These are phyloP conservation scores for Phytopythium cucurbitacearum DNA, from an alignment of 352 stramenopile species.

Conservation along the genomic window DNA sequence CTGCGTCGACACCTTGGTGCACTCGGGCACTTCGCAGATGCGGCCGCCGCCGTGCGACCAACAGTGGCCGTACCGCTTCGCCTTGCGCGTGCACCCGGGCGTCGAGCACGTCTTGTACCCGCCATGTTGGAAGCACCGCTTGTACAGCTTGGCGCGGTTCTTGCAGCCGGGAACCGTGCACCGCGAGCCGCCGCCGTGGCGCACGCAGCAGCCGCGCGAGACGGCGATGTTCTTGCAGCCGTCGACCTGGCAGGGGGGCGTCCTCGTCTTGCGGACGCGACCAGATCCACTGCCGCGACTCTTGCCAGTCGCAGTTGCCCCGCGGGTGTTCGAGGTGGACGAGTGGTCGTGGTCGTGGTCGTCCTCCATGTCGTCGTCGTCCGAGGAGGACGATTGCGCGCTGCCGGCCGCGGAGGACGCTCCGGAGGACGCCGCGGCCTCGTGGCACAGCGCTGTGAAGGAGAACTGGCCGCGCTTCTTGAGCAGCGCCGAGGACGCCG, in stretches of 20 bases:
- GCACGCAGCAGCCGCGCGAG: slow-evolving; percentile 41
- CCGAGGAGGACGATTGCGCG: slow-evolving; percentile 6
- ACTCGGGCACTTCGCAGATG: slow-evolving; percentile 49
- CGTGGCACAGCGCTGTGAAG: slow-evolving; percentile 10
- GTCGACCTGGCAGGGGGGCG: slow-evolving; percentile 49
- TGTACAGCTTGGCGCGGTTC: slow-evolving; percentile 61
- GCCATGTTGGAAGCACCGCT: slow-evolving; percentile 61
- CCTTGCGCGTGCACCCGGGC: slow-evolving; percentile 48
- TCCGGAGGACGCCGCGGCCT: slow-evolving; percentile 6
- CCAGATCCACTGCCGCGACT: slow-evolving; percentile 4
- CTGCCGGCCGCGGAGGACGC: slow-evolving; percentile 10
- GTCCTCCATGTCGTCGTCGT: slow-evolving; percentile 11
- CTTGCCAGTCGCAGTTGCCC: slow-evolving; percentile 4
- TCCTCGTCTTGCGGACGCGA: slow-evolving; percentile 29
- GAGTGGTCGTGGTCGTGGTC: slow-evolving; percentile 10
- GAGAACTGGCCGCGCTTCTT: slow-evolving; percentile 6
- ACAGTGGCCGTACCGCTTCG: slow-evolving; percentile 67
- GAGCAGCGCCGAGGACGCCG: background rate
- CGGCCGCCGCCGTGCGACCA: slow-evolving; percentile 64
- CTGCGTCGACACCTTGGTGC: slow-evolving; percentile 58
- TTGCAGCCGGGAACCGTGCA: slow-evolving; percentile 39
- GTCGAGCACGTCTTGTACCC: slow-evolving; percentile 64
- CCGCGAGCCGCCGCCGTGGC: slow-evolving; percentile 43
- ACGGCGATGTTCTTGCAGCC: slow-evolving; percentile 54
- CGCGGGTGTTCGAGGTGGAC: slow-evolving; percentile 4